Percentiles rank a stretch among this genome's conserved stretches.
These are phyloP conservation scores for Entonaema liquescens DNA, from an alignment of 495 filamentous ascomycete species.

Conservation along the genomic window DNA sequence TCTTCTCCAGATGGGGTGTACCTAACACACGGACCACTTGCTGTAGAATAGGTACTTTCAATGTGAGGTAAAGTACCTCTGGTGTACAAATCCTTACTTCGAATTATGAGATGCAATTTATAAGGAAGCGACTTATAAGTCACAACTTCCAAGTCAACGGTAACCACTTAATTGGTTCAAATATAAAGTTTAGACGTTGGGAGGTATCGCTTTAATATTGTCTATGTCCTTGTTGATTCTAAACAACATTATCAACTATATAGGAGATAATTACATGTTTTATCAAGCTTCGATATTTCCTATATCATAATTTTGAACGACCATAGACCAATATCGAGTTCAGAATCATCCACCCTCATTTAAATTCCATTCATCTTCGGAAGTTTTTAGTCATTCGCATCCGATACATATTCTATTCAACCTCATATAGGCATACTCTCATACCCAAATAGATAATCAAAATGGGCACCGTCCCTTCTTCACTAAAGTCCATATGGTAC, in stretches of 20 bases:
- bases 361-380: slow-evolving; percentile 2
- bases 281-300: not conserved
- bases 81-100: no score
- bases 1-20: slow-evolving; percentile 12
- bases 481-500: slow-evolving; percentile 19
- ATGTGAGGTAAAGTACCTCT: no score
- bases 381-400: not conserved
- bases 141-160: not conserved
- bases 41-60: not conserved
- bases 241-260: not conserved
- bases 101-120: no score
- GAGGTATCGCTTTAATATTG: not conserved
- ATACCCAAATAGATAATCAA: not conserved
- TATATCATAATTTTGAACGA: not conserved
- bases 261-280: not conserved
- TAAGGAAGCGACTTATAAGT: not conserved
- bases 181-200: not conserved
- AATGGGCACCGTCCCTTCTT: slow-evolving; percentile 46
- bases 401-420: not conserved
- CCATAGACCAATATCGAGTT: not conserved
- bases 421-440: not conserved
- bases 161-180: not conserved
- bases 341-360: not conserved
- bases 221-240: not conserved
- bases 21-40: not conserved